Base-by-base conservation (phyloP, 2,329 filamentous ascomycete species). In the Hawksworthiomyces lignivorus region DNA sequence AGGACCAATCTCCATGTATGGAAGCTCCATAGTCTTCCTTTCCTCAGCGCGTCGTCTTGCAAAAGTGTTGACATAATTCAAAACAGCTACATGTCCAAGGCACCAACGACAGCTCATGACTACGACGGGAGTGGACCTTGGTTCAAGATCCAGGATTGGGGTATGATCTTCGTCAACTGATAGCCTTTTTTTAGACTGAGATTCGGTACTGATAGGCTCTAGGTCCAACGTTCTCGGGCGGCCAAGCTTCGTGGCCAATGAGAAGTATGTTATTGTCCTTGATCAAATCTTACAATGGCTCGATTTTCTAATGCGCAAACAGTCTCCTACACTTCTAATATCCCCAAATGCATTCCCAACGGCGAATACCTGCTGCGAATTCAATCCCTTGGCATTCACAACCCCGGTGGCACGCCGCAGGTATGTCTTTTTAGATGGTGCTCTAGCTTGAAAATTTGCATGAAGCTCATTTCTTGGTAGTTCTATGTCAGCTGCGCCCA, bases 331-430 rank as follows among this genome's bases (percentile, higher is more conserved):
- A 56, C 57, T 2, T 55, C 50, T 49, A 54, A 61, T 39, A 71
- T 81, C 48, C 76, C 76, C 4, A 50, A 56, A 20, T 69, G 68
- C 49, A 65, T 81, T 40, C 67, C 68, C 24, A 55, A 73, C 29
- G 77, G 77, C 45, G 70, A 78, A 48, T 81, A 80, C 53, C 69
- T 80, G 26, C 62, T 79, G 24, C 65, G 76, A 29, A 72, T 77
- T 54, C 75, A 80, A 43, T 66, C 74, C 40, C 69, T 82, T 39
- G 78, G 72, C 19, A 73, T 82, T 39, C 78, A 82, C 63, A 69
- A 72, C 45, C 65, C 64, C 1, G 64, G 65, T 4, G 59, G 60
- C 14, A 64, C 62, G 39, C 65, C 66, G 14, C 62, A 67, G 49
- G 52, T 54, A 45, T 37, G 36, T 21, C 8, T 19, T 10, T 12